These are phyloP conservation scores for Boletus sensibilis DNA, from an alignment of 768 basidiomycete genomes.

Conservation along the genomic window DNA sequence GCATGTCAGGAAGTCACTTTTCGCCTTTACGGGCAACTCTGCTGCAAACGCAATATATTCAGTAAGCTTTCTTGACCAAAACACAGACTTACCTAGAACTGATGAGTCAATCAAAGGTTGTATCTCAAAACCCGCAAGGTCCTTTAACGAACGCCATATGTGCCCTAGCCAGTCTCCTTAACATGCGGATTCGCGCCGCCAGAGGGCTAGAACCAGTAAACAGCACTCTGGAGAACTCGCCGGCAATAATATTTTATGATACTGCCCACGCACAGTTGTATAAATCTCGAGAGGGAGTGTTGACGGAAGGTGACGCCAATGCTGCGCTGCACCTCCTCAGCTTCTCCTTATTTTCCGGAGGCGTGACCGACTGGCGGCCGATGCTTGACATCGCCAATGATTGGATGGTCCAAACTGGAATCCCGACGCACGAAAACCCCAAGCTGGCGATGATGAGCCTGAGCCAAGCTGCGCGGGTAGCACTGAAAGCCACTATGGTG, in stretches of 20 bases:
- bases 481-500: slow-evolving; percentile 73
- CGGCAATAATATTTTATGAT: slow-evolving; percentile 64
- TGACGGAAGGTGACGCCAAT: slow-evolving; percentile 68
- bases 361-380: slow-evolving; percentile 65
- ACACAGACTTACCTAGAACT: slow-evolving; percentile 12
- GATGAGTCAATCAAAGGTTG: slow-evolving; percentile 34
- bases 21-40: slow-evolving; percentile 59
- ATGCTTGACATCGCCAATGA: slow-evolving; percentile 71
- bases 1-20: slow-evolving; percentile 64
- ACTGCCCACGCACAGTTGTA: slow-evolving; percentile 65
- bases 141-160: slow-evolving; percentile 71
- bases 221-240: slow-evolving; percentile 52
- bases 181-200: slow-evolving; percentile 57
- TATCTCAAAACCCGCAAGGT: slow-evolving; percentile 65
- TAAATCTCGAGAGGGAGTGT: slow-evolving; percentile 51
- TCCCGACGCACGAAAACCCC: slow-evolving; percentile 64
- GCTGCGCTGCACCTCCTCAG: slow-evolving; percentile 77
- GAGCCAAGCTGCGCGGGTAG: slow-evolving; percentile 51
- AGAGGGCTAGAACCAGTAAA: slow-evolving; percentile 60
- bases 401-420: slow-evolving; percentile 69
- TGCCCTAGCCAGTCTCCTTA: slow-evolving; percentile 73
- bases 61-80: slow-evolving; percentile 42
- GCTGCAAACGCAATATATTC: slow-evolving; percentile 64
- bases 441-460: slow-evolving; percentile 56
- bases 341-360: slow-evolving; percentile 70